Evolutionary conservation across 2,329 filamentous ascomycete species (phyloP).

Genomic region (Trichophyton rubrum): DNA sequence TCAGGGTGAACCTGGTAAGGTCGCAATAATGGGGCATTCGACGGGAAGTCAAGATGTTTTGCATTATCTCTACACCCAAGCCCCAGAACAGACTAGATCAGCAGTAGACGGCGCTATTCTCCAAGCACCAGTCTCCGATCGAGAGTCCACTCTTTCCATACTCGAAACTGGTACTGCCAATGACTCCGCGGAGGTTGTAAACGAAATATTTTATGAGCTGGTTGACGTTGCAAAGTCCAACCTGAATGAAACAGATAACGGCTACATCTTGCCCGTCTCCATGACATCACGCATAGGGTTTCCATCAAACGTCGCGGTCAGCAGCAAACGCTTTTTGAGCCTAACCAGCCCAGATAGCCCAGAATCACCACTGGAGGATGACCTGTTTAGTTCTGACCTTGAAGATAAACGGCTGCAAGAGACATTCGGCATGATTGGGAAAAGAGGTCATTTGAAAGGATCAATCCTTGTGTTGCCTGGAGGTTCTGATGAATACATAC

Average conservation of each 20-base stretch:
- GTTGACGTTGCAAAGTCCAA: constrained; percentile 22
- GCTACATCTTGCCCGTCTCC: constrained; percentile 24
- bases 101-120: constrained; percentile 62
- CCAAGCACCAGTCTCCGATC: constrained; percentile 68
- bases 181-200: constrained; percentile 10
- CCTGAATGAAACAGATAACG: constrained; percentile 15
- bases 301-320: constrained; percentile 34
- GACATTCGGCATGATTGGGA: constrained; percentile 50
- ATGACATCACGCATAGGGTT: constrained; percentile 23
- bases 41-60: constrained; percentile 58
- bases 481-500: constrained; percentile 35
- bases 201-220: constrained; percentile 23
- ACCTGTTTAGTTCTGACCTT: constrained; percentile 79
- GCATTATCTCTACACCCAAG: constrained; percentile 43
- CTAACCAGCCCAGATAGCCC: constrained; percentile 42
- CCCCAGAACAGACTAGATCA: constrained; percentile 30
- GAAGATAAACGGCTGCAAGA: constrained; percentile 41
- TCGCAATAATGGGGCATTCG: constrained; percentile 58
- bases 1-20: constrained; percentile 30
- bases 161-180: constrained; percentile 15
- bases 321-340: constrained; percentile 47
- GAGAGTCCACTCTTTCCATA: constrained; percentile 43
- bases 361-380: constrained; percentile 56
- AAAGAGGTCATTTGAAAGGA: constrained; percentile 26
- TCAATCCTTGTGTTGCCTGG: constrained; percentile 36